Evolutionary conservation across 805 yeast genomes (phyloP), one percentile per base, ranked within the genome.

Genomic region (Saturnispora besseyi): DNA sequence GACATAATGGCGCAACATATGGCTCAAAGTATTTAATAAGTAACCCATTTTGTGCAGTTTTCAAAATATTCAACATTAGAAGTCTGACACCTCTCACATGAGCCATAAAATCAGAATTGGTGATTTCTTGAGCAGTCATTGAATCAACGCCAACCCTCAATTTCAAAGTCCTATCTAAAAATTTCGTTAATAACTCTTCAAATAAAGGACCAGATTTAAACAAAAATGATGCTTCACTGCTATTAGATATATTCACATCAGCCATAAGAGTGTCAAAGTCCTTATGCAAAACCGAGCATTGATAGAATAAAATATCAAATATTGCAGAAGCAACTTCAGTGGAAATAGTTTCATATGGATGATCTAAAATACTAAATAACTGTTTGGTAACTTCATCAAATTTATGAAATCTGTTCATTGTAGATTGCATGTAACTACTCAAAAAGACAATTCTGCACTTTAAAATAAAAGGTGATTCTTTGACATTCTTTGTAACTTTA

Each of bases 311-410:
- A 41, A 57, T 44, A 45, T 60, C 74, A 10, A 78, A 76, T 41
- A 88, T 61, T 5, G 82, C 66, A 2, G 78, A 71, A 0, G 90
- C 91, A 45, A 85, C 68, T 46, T 80, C 80, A 21, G 75, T 79
- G 22, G 96, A 72, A 5, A 90, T 89, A 10, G 79, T 78, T 50
- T 81, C 82, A 60, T 85, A 85, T 5, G 85, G 83, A 61, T 87
- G 89, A 42, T 76, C 71, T 38, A 84, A 62, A 30, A 76, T 70
- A 1, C 62, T 62, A 57, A 79, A 67, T 52, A 82, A 66, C 54
- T 75, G 63, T 0, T 72, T 57, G 22, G 79, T 57, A 3, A 75
- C 51, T 2, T 63, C 64, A 7, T 73, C 77, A n/a, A 78, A 69
- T 24, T 73, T 64, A 15, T 78, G 78, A 49, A 75, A 76, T 51